These are phyloP conservation scores for Aurinia saxatilis DNA, from an alignment of 345 rosid species.

Conservation along the genomic window DNA sequence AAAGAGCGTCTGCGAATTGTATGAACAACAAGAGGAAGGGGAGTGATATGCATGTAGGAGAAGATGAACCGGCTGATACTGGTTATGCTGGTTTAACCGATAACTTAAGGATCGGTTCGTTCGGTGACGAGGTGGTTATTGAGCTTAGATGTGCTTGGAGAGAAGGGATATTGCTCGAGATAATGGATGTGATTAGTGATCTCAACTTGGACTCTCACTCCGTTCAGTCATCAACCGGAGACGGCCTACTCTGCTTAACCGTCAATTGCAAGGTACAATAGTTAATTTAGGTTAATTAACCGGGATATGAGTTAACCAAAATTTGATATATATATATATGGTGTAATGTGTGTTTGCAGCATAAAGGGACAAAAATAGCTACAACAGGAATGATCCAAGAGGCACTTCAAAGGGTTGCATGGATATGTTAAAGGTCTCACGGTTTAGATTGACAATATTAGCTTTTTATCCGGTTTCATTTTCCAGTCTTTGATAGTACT, in stretches of 20 bases:
- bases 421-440: constrained; percentile 38
- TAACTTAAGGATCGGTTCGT: constrained; percentile 34
- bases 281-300: background rate
- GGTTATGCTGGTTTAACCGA: constrained; percentile 31
- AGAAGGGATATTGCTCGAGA: constrained; percentile 75
- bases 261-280: constrained; percentile 61
- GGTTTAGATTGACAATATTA: constrained; percentile 15
- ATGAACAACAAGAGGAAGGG: constrained; percentile 60
- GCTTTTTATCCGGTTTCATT: constrained; percentile 10
- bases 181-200: constrained; percentile 58
- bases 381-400: constrained; percentile 46
- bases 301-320: background rate
- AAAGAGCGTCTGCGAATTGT: constrained; percentile 59
- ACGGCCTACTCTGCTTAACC: constrained; percentile 55
- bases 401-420: constrained; percentile 51
- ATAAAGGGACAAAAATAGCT: constrained; percentile 40
- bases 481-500: background rate
- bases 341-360: constrained; percentile 36
- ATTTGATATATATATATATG: background rate
- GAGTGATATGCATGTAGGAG: constrained; percentile 34
- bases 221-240: constrained; percentile 57
- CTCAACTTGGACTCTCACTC: constrained; percentile 71
- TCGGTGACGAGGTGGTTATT: constrained; percentile 48
- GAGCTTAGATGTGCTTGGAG: constrained; percentile 72
- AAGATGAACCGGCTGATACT: constrained; percentile 33